Evolutionary conservation across 108 stramenopile genomes (phyloP).

Genomic region (Hondaea fermentalgiana): DNA sequence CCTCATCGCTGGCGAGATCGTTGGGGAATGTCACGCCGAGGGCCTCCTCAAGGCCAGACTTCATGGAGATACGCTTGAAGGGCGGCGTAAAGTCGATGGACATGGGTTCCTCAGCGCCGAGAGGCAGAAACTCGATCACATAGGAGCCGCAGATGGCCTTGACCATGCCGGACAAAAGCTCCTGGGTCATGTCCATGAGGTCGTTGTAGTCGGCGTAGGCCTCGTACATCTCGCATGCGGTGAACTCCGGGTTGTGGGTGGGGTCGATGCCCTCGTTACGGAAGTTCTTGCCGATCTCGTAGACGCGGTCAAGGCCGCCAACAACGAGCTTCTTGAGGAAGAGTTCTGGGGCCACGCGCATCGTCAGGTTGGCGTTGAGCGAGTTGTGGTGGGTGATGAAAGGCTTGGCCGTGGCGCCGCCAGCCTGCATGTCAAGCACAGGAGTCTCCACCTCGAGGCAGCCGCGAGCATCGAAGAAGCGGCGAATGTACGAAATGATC

Average conservation of each 20-base stretch:
- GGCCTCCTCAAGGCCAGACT: conserved; percentile 82
- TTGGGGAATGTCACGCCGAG: conserved; percentile 70
- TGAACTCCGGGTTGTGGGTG: conserved; percentile 99
- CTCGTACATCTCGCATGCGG: conserved; percentile 95
- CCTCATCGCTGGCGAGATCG: conserved; percentile 64
- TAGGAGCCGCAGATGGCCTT: conserved; percentile 81
- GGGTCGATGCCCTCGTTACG: conserved; percentile 98
- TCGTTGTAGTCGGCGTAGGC: conserved; percentile 99
- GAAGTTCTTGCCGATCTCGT: conserved; percentile 98
- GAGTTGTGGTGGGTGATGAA: conserved; percentile 98
- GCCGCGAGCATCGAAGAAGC: conserved; percentile 81
- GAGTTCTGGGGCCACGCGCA: conserved; percentile 75
- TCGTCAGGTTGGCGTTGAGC: conserved; percentile 80
- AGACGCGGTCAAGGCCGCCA: conserved; percentile 96
- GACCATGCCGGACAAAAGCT: conserved; percentile 87
- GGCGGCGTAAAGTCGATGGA: conserved; percentile 96
- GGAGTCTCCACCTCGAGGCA: conserved; percentile 99
- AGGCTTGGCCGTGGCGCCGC: conserved; percentile 92
- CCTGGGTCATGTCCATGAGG: conserved; percentile 94
- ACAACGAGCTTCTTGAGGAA: conserved; percentile 95
- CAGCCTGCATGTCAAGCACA: conserved; percentile 99
- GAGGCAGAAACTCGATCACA: conserved; percentile 89
- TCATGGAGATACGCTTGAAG: conserved; percentile 91
- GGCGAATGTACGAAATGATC: conserved; percentile 83
- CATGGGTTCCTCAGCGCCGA: conserved; percentile 38